Evolutionary conservation across 2,329 filamentous ascomycete genomes (phyloP).

Genomic region (Dryadomyces quercus-mongolicae): DNA sequence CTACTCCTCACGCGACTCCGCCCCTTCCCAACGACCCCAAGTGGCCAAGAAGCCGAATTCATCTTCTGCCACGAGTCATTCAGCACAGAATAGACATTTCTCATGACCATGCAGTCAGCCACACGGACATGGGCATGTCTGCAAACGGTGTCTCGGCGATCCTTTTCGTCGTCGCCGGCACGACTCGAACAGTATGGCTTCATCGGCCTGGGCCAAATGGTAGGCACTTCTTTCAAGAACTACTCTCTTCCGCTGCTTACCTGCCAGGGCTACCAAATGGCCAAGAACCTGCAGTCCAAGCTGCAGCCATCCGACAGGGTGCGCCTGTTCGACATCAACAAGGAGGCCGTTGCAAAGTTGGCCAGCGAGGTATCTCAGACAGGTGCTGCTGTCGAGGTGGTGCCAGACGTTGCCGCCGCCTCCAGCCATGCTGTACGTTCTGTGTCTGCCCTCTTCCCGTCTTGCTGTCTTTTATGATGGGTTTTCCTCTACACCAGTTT

Average conservation of each 20-base stretch:
- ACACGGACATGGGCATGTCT: slow-evolving; percentile 16
- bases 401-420: slow-evolving; percentile 32
- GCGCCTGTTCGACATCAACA: slow-evolving; percentile 45
- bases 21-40: no score
- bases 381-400: slow-evolving; percentile 35
- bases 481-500: slow-evolving; percentile 27
- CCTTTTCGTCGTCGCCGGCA: slow-evolving; percentile 36
- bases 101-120: slow-evolving; percentile 13
- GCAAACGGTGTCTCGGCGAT: slow-evolving; percentile 25
- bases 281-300: slow-evolving; percentile 47
- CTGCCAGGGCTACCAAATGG: slow-evolving; percentile 49
- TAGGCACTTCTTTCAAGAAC: no score
- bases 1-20: no score
- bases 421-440: slow-evolving; percentile 37
- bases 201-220: slow-evolving; percentile 50
- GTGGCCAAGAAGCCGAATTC: no score
- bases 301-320: slow-evolving; percentile 37
- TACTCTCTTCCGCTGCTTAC: not conserved
- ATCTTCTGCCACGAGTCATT: no score
- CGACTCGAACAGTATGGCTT: slow-evolving; percentile 44
- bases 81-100: no score
- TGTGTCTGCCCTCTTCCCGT: no score
- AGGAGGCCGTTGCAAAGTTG: slow-evolving; percentile 31
- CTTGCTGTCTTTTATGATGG: slow-evolving; percentile 11
- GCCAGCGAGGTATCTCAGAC: slow-evolving; percentile 30